Evolutionary conservation across 1,139 yeast genomes (phyloP), one percentile per base, ranked within the genome.

Genomic region (Magnusiomyces clavatus): DNA sequence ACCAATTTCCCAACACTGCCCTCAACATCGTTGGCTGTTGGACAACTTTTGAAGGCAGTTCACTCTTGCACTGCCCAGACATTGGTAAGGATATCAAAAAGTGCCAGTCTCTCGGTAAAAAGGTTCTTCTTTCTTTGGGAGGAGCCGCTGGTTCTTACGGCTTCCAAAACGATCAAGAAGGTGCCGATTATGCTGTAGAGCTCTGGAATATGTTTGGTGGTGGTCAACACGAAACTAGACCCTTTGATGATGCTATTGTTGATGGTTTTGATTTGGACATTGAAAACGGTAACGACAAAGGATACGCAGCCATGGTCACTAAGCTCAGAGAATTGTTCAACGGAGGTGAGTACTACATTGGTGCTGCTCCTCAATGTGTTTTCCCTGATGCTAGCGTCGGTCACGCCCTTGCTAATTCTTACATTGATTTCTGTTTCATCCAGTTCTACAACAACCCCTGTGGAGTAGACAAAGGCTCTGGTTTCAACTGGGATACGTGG

Each of bases 321-420:
- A 58, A 60, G 47, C 74, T 90, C 63, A 81, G 92, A 71, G 60
- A 64, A 2, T 71, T 78, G 57, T 87, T 76, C 60, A 71, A 71
- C 17, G 57, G 63, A 35, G 62, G 61, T 65, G 63, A 67, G 16
- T 89, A 86, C 69, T 88, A 85, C 67, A 72, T 90, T 48, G 78
- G 95, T 53, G 96, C 96, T 58, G 95, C 97, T 57, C 97, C 97
- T 24, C 97, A 90, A 72, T 90, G 97, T 71, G 86, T 84, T 24
- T 85, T 83, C 64, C 97, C 97, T 17, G 97, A 90, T 72, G 88
- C 83, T 11, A 79, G 85, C 46, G 80, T 86, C 45, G 90, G 94
- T 55, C 77, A 80, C 53, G 70, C 86, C 42, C 70, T 90, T 59
- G 72, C 71, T 19, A 70, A 77, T 35, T 80, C 86, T 24, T 74